Conservation (phyloP, 2,329 filamentous ascomycete species). For the Verticillium nubilum region DNA sequence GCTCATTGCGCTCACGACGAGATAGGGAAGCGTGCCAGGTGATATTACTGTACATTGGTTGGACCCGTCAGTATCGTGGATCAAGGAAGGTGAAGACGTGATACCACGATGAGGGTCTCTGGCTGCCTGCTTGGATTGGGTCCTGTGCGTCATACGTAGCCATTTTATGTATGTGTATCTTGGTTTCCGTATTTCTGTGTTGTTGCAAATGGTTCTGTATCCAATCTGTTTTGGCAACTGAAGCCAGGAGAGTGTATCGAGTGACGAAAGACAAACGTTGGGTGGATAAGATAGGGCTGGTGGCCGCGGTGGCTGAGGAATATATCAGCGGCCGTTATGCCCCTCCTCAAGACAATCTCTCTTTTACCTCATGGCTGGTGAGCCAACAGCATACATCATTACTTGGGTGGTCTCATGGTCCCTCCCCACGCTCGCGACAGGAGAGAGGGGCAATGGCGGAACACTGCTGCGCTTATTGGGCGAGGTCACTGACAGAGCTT, state of each 20-base stretch:
- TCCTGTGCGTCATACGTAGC: neutral
- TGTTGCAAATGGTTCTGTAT: neutral
- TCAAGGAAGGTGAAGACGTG: neutral
- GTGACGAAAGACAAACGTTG: neutral
- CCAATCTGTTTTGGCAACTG: neutral
- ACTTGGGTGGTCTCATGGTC: neutral
- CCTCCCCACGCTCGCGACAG: neutral
- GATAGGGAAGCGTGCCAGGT: constrained; percentile 83
- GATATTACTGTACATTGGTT: constrained; percentile 62
- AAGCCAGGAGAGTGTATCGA: neutral
- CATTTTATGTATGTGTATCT: neutral
- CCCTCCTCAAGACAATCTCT: neutral
- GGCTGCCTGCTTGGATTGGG: neutral
- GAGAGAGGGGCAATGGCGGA: neutral
- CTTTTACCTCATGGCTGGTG: neutral
- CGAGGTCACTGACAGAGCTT: neutral
- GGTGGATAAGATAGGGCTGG: neutral
- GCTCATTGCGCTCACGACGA: constrained; percentile 66
- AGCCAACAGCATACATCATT: neutral
- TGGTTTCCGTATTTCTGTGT: too few species aligned
- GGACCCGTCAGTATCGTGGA: neutral
- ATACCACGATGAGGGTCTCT: neutral
- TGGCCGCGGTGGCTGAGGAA: neutral
- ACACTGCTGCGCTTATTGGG: neutral
- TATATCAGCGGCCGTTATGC: neutral